A percentile compares a stretch with the other conserved stretches of the same genome.
Evolutionary conservation across 805 yeast genomes (phyloP).

Genomic region (Cyberlindnera sargentensis): DNA sequence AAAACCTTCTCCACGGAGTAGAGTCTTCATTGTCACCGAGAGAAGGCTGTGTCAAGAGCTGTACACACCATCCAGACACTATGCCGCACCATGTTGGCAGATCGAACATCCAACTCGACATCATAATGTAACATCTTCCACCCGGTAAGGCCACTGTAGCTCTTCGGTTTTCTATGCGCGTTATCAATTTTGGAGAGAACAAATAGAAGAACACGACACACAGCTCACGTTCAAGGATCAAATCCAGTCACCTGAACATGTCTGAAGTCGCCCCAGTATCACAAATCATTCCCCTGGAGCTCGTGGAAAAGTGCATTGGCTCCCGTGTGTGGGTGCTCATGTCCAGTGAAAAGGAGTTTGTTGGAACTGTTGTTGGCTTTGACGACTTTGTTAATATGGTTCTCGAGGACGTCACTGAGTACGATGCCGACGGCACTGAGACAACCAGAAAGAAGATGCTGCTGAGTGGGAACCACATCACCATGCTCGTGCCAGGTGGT

Average conservation of each 20-base stretch:
- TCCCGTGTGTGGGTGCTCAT: slow-evolving; percentile 67
- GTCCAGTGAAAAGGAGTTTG: slow-evolving; percentile 61
- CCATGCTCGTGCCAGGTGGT: slow-evolving; percentile 60
- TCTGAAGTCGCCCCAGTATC: slow-evolving; percentile 5
- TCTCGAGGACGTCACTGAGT: slow-evolving; percentile 72
- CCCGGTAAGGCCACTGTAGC: too few relatives aligned
- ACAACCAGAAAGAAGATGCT: slow-evolving; percentile 52
- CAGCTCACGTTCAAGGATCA: too few relatives aligned
- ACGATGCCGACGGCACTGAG: slow-evolving; percentile 32
- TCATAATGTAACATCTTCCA: too few relatives aligned
- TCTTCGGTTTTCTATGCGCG: too few relatives aligned
- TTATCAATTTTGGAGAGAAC: too few relatives aligned
- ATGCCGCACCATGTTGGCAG: too few relatives aligned
- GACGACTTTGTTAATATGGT: slow-evolving; percentile 95
- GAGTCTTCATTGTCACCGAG: too few relatives aligned
- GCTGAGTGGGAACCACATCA: slow-evolving; percentile 63
- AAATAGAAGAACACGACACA: too few relatives aligned
- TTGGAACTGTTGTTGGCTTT: slow-evolving; percentile 86
- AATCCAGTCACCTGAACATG: neutral
- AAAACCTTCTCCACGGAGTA: too few relatives aligned
- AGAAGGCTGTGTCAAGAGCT: too few relatives aligned
- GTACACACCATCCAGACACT: too few relatives aligned
- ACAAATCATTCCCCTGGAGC: slow-evolving; percentile 59
- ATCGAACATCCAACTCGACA: too few relatives aligned
- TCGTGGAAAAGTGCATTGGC: slow-evolving; percentile 83